Conservation (phyloP, 1,284 basidiomycete genomes). For the Tylopilus sp. region DNA sequence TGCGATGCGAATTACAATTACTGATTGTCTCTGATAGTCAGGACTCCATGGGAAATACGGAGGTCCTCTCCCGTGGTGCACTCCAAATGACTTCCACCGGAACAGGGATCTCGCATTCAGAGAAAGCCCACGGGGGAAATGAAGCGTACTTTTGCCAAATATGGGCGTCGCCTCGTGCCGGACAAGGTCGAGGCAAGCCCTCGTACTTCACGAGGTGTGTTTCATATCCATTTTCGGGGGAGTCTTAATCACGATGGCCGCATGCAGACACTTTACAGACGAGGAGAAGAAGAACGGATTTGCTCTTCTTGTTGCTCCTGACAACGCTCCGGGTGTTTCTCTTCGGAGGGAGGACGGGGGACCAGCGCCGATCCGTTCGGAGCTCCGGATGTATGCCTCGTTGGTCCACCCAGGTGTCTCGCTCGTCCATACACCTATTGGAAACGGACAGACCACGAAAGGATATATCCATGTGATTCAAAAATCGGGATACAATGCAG, state of each 20-base stretch:
- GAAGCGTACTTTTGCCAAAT: conserved; percentile 86
- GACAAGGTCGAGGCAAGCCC: conserved; percentile 52
- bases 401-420: conserved; percentile 57
- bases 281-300: conserved; percentile 76
- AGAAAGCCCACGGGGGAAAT: conserved; percentile 58
- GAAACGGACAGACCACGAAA: conserved; percentile 39
- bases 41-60: conserved; percentile 88
- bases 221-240: neutral
- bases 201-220: conserved; percentile 75
- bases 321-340: conserved; percentile 52
- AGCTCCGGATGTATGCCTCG: conserved; percentile 63
- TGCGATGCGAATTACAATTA: too few species aligned
- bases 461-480: conserved; percentile 74
- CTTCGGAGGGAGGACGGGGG: conserved; percentile 65
- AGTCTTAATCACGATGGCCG: too few species aligned
- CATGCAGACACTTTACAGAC: conserved; percentile 72
- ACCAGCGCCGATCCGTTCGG: conserved; percentile 71
- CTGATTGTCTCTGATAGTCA: conserved; percentile 46
- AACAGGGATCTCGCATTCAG: conserved; percentile 84
- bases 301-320: conserved; percentile 71
- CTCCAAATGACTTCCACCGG: conserved; percentile 90
- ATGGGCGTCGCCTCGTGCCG: conserved; percentile 71
- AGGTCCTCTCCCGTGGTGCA: conserved; percentile 84
- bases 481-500: conserved; percentile 71
- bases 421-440: conserved; percentile 51